Percentiles rank a stretch among this genome's conserved stretches.
phyloP scores from a whole-genome alignment of 176 grass and related monocot species.

The Avena sativa region DNA sequence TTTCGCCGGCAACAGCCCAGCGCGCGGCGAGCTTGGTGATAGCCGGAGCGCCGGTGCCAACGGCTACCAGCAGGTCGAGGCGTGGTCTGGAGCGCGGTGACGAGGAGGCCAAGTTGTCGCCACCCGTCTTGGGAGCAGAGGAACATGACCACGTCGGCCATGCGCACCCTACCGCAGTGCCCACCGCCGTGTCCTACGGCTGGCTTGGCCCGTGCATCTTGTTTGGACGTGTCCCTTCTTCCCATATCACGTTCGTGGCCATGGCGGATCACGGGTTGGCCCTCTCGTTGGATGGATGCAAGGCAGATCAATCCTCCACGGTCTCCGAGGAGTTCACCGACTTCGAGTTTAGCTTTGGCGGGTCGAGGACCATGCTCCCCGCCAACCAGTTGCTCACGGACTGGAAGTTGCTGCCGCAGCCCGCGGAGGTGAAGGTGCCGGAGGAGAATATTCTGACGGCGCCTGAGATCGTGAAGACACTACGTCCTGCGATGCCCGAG shows the following conservation, averaged over 20 bases:
- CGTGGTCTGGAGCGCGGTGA: too few relatives aligned
- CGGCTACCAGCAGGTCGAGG: too few relatives aligned
- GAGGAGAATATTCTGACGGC: background rate
- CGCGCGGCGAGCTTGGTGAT: too few relatives aligned
- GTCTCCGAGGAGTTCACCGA: slow-evolving; percentile 73
- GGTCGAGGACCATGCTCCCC: slow-evolving; percentile 70
- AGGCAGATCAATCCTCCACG: background rate
- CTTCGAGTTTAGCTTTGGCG: slow-evolving; percentile 83
- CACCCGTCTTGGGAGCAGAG: too few relatives aligned
- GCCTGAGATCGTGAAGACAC: slow-evolving; percentile 52
- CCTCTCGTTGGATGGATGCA: background rate
- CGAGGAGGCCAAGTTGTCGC: too few relatives aligned
- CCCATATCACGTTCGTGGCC: background rate
- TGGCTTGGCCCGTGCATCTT: slow-evolving; percentile 74
- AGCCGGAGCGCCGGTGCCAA: too few relatives aligned
- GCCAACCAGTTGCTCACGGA: slow-evolving; percentile 89
- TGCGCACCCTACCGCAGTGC: slow-evolving; percentile 32
- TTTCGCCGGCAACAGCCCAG: too few relatives aligned
- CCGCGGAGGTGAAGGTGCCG: background rate
- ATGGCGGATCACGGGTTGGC: background rate
- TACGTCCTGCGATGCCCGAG: slow-evolving; percentile 22
- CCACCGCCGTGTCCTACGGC: slow-evolving; percentile 36
- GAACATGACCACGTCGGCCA: too few relatives aligned
- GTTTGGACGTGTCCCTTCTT: slow-evolving; percentile 34
- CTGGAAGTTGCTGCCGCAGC: slow-evolving; percentile 65